A percentile compares a stretch with the other conserved stretches of the same genome.
Conservation (phyloP, 129 eudicot genomes). For the Mikania micrantha region DNA sequence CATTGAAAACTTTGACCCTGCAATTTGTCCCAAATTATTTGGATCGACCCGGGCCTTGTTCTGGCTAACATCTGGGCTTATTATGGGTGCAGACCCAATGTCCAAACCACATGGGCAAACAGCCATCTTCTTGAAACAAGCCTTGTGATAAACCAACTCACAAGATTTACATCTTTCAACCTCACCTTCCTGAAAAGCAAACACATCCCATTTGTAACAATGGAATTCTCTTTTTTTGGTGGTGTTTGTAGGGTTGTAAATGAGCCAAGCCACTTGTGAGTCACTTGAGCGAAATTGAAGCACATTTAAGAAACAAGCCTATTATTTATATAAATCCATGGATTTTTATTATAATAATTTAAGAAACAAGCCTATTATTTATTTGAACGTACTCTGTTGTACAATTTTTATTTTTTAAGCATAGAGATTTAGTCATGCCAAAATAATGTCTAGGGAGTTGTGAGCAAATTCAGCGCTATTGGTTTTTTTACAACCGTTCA, state of each 20-base stretch:
- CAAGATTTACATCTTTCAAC: slow-evolving; percentile 75
- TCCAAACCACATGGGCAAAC: slow-evolving; percentile 66
- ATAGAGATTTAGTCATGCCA: no score
- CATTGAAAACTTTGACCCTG: slow-evolving; percentile 27
- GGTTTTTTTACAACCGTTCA: not conserved
- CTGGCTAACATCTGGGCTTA: slow-evolving; percentile 2
- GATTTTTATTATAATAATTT: no score
- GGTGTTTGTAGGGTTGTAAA: not conserved
- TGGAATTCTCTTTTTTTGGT: not conserved
- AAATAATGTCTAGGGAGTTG: no score
- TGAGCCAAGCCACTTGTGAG: no score
- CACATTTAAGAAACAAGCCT: no score
- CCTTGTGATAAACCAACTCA: slow-evolving; percentile 64
- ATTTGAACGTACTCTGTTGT: no score
- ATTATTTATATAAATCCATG: no score
- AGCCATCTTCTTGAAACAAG: slow-evolving; percentile 49
- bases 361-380: no score
- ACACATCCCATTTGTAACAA: not conserved
- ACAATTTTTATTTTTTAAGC: no score
- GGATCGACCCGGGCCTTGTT: slow-evolving; percentile 21
- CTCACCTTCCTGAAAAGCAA: slow-evolving; percentile 75
- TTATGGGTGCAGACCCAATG: slow-evolving; percentile 19
- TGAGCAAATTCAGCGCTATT: not conserved
- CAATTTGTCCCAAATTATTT: slow-evolving; percentile 24
- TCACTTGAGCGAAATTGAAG: no score